phyloP scores from a whole-genome alignment of 2,329 filamentous ascomycete genomes.

The Neopestalotiopsis clavispora region DNA sequence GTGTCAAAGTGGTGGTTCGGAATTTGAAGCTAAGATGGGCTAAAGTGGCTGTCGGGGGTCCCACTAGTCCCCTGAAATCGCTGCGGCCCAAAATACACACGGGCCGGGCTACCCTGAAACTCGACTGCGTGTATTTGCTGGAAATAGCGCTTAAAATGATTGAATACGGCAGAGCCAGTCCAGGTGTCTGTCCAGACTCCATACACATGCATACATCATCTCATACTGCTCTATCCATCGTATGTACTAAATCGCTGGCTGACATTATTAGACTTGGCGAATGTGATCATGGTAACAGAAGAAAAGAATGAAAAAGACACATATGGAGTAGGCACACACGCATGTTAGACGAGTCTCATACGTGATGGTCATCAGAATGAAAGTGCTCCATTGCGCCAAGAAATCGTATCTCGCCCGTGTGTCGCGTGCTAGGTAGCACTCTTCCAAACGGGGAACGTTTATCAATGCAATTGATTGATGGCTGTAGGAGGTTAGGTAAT shows the following conservation, averaged over 20 bases:
- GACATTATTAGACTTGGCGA: too few relatives aligned
- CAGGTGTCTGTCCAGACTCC: neutral
- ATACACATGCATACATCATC: too few relatives aligned
- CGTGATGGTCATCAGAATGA: too few relatives aligned
- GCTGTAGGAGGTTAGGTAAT: neutral
- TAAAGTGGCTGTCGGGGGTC: neutral
- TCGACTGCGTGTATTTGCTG: neutral
- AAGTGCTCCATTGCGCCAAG: too few relatives aligned
- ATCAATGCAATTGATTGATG: neutral
- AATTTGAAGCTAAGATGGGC: neutral
- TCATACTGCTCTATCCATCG: too few relatives aligned
- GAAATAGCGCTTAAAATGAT: neutral
- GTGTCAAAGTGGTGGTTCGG: neutral
- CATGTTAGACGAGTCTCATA: too few relatives aligned
- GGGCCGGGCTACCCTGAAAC: neutral
- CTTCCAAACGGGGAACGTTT: neutral
- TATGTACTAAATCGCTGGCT: too few relatives aligned
- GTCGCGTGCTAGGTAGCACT: neutral
- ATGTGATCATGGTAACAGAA: too few relatives aligned
- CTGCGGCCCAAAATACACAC: neutral
- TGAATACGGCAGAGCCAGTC: neutral
- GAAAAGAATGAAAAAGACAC: too few relatives aligned
- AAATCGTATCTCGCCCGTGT: neutral
- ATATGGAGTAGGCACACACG: too few relatives aligned
- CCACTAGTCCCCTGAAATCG: constrained; percentile 1